phyloP scores from a whole-genome alignment of 768 basidiomycete species.

The Suillus bovinus region DNA sequence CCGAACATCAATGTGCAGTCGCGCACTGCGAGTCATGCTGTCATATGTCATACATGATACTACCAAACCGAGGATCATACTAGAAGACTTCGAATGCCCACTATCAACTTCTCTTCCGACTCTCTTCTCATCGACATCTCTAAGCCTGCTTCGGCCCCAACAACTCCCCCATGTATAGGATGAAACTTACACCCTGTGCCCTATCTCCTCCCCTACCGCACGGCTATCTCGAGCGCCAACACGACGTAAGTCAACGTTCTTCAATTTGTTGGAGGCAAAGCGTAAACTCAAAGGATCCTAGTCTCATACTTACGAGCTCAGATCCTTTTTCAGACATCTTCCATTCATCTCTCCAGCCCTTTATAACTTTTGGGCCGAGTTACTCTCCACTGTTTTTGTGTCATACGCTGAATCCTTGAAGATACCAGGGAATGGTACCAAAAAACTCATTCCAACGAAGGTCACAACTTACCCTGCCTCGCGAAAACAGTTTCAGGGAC shows the following conservation, averaged over 20 bases:
- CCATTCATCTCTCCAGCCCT: not conserved
- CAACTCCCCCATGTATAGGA: no score
- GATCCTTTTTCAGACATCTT: not conserved
- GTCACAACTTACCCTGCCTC: constrained; percentile 46
- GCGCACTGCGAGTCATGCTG: no score
- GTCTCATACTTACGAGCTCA: not conserved
- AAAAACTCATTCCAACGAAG: not conserved
- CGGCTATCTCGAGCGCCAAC: no score
- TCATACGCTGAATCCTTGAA: not conserved
- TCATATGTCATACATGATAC: no score
- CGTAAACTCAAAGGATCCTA: not conserved
- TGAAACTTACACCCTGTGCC: no score
- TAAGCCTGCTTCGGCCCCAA: no score
- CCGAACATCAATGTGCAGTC: no score
- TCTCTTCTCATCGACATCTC: no score
- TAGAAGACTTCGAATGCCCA: no score
- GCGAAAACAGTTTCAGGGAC: constrained; percentile 68
- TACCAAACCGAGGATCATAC: no score
- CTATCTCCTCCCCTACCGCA: no score
- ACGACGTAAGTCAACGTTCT: not conserved
- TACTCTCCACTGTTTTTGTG: not conserved
- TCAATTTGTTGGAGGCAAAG: not conserved
- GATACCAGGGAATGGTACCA: not conserved
- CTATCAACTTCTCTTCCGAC: no score
- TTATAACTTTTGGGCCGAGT: not conserved